These are phyloP conservation scores for Anthracocystis setariae DNA, from an alignment of 1,284 basidiomycete genomes.

Conservation along the genomic window DNA sequence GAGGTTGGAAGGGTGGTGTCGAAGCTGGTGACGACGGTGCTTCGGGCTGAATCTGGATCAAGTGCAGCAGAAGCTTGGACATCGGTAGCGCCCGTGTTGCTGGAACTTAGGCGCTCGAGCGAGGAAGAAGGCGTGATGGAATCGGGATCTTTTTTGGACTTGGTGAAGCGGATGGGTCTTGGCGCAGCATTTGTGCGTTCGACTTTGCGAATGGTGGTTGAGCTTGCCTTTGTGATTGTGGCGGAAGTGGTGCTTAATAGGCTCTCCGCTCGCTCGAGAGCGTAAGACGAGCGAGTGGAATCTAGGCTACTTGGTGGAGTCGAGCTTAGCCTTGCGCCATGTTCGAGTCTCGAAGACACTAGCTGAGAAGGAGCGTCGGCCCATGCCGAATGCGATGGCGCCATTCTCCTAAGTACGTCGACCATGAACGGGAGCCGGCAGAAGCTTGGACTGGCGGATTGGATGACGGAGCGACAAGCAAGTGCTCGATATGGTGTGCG, in stretches of 20 bases:
- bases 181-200: slow-evolving; percentile 20
- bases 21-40: slow-evolving; percentile 25
- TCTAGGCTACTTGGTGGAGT: slow-evolving; percentile 27
- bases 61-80: slow-evolving; percentile 16
- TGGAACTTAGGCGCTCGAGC: slow-evolving; percentile 13
- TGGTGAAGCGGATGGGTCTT: slow-evolving; percentile 29
- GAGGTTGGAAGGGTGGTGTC: slow-evolving; percentile 14
- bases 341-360: slow-evolving; percentile 39
- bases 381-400: slow-evolving; percentile 20
- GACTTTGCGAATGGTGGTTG: slow-evolving; percentile 38
- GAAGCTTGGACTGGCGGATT: neutral
- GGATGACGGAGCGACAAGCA: neutral
- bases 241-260: slow-evolving; percentile 37
- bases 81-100: slow-evolving; percentile 18
- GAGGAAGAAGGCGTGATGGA: slow-evolving; percentile 31
- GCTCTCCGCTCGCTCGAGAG: slow-evolving; percentile 37
- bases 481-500: neutral
- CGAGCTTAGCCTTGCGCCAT: slow-evolving; percentile 23
- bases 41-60: slow-evolving; percentile 12
- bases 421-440: slow-evolving; percentile 9
- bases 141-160: slow-evolving; percentile 15
- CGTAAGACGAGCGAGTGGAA: slow-evolving; percentile 5
- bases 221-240: slow-evolving; percentile 42
- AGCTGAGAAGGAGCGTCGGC: slow-evolving; percentile 32
- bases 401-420: slow-evolving; percentile 28